Base-by-base conservation (phyloP, 805 yeast genomes). In the Myxozyma neotropica region DNA sequence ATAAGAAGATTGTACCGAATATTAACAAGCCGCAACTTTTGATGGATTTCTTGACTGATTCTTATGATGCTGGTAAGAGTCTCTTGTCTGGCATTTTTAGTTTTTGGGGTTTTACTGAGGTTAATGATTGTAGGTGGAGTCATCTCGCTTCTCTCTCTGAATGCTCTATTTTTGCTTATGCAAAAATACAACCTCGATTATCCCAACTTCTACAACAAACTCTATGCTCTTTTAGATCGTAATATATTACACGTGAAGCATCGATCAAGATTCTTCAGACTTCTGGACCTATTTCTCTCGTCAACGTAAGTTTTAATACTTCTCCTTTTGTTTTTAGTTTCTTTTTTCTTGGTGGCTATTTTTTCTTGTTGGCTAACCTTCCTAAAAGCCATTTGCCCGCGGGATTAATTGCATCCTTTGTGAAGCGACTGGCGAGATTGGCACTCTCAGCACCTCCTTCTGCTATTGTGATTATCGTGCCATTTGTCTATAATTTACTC, bases 1-100 rank as follows among this genome's bases (percentile, higher is more conserved):
- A 94, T 73, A 90, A 89, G 71, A 77, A 95, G 62, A 80, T 94
- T 43, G 86, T 93, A 38, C 97, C 97, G 39, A 82, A 80, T 69
- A 81, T 90, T 80, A 80, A 82, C 46, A 85, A 84, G 65, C 96
- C 98, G 5, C 87, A 89, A 44, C 79, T 82, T 61, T 75, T 94
- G 47, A 92, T 94, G 97, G 99, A 93, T 75, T 94, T 93, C 71
- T 77, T 93, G 60, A 90, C 97, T 0, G 96, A 89, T 61, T 86
- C 95, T 2, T 92, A 90, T 70, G 80, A 88, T 65, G 55, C 60
- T 2, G 60, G 61, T 54, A 36, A 17, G 51, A 23, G 23, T 36
- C 5, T 31, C 67, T 15, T 38, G 6, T 19, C 23, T 19, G 4
- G 21, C 33, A 15, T n/a, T 23, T 35, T 35, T n/a, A 13, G 19